Evolutionary conservation across 768 basidiomycete genomes (phyloP).

Genomic region (Panellus pusillus): DNA sequence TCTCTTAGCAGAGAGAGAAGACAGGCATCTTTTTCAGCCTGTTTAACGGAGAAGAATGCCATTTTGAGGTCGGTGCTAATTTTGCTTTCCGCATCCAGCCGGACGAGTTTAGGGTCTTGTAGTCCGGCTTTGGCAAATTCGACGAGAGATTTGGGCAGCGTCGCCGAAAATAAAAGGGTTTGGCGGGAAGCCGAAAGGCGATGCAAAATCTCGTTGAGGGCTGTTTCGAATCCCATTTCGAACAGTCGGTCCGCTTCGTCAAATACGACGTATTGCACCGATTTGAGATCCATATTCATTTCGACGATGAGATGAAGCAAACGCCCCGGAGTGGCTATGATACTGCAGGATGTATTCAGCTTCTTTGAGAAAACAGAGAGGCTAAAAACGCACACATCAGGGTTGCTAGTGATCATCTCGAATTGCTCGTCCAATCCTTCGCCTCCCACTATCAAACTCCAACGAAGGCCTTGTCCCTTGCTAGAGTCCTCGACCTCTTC

Average conservation of each 20-base stretch:
- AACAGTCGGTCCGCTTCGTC: conserved; percentile 99
- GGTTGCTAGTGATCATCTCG: conserved; percentile 90
- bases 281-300: conserved; percentile 90
- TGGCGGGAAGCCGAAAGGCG: conserved; percentile 87
- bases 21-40: conserved; percentile 92
- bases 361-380: conserved; percentile 9
- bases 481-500: conserved; percentile 55
- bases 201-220: conserved; percentile 87
- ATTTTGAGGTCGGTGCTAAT: conserved; percentile 91
- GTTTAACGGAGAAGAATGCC: conserved; percentile 92
- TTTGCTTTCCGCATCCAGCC: conserved; percentile 95
- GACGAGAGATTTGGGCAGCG: conserved; percentile 91
- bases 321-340: conserved; percentile 97
- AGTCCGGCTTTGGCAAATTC: conserved; percentile 99
- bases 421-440: conserved; percentile 96
- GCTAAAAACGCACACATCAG: conserved; percentile 79
- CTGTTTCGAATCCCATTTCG: conserved; percentile 95
- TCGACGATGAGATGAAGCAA: conserved; percentile 95
- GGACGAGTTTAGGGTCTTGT: conserved; percentile 89
- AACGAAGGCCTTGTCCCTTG: conserved; percentile 67
- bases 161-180: conserved; percentile 94
- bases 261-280: conserved; percentile 88
- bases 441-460: conserved; percentile 95
- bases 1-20: conserved; percentile 82
- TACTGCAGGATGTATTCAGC: conserved; percentile 45